A percentile compares a stretch with the other conserved stretches of the same genome.
phyloP scores from a whole-genome alignment of 805 yeast species.

The Maudiozyma serrabonitensis region DNA sequence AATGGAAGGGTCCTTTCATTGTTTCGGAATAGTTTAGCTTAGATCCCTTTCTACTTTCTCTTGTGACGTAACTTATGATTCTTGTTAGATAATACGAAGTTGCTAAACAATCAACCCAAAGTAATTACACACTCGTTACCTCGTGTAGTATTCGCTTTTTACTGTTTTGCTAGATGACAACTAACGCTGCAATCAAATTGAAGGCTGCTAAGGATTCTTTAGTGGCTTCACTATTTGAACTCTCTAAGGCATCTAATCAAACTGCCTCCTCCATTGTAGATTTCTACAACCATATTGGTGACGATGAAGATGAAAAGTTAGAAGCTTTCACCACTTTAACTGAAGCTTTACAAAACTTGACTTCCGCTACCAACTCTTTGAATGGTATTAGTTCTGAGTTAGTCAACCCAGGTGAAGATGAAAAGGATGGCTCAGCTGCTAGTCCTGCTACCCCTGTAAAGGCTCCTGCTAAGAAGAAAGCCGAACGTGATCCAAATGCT shows the following conservation, averaged over 20 bases:
- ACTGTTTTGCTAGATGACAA: conserved; percentile 11
- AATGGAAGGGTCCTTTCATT: not conserved
- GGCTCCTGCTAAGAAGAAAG: conserved; percentile 33
- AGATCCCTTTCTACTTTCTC: not conserved
- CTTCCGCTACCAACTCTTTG: conserved; percentile 30
- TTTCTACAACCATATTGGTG: conserved; percentile 52
- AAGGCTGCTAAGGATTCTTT: conserved; percentile 36
- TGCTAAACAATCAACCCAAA: no score
- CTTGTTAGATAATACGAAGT: not conserved
- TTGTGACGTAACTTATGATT: not conserved
- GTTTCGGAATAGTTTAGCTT: not conserved
- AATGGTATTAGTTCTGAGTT: conserved; percentile 22
- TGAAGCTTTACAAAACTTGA: conserved; percentile 32
- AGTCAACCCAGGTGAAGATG: conserved; percentile 28
- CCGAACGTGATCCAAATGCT: conserved; percentile 79
- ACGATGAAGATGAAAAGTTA: conserved; percentile 36
- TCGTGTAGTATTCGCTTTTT: no score
- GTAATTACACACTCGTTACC: no score
- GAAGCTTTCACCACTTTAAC: conserved; percentile 38
- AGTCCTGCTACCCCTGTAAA: conserved; percentile 13
- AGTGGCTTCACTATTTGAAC: conserved; percentile 70
- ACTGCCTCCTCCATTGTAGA: conserved; percentile 74
- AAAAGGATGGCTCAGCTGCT: conserved; percentile 9
- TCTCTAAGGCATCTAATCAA: conserved; percentile 78
- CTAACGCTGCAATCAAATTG: conserved; percentile 28